These are phyloP conservation scores for Fusarium buxicola DNA, from an alignment of 2,329 filamentous ascomycete genomes.

Conservation along the genomic window DNA sequence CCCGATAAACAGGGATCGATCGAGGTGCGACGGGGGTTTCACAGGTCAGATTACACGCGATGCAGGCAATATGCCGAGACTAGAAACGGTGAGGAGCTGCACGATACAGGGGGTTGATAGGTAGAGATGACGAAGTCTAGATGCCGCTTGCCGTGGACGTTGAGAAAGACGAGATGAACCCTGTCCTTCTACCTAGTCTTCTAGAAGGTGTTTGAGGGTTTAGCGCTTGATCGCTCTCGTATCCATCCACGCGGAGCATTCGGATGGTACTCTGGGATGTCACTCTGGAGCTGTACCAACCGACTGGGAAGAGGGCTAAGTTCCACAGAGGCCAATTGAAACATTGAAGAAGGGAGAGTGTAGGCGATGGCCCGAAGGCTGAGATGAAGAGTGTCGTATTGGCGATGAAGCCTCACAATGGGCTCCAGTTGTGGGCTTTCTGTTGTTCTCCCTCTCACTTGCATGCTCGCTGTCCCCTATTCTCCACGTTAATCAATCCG, in stretches of 20 bases:
- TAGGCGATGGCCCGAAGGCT: slow-evolving; percentile 22
- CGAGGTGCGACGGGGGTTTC: slow-evolving; percentile 10
- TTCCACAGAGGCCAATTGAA: slow-evolving; percentile 12
- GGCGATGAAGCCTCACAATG: slow-evolving; percentile 17
- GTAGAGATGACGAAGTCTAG: slow-evolving; percentile 7
- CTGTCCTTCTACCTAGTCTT: slow-evolving; percentile 19
- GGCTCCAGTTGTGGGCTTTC: slow-evolving; percentile 4
- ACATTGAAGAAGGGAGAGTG: slow-evolving; percentile 12
- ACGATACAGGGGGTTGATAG: slow-evolving; percentile 31
- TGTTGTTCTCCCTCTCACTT: neutral
- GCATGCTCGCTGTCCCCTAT: slow-evolving; percentile 1
- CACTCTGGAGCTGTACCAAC: slow-evolving; percentile 10
- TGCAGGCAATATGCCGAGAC: slow-evolving; percentile 15
- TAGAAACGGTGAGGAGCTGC: slow-evolving; percentile 33
- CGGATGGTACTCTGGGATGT: slow-evolving; percentile 8
- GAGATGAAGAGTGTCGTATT: slow-evolving; percentile 5
- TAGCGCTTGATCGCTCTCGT: slow-evolving; percentile 13
- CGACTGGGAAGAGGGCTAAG: slow-evolving; percentile 25
- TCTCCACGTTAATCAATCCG: neutral
- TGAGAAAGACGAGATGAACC: slow-evolving; percentile 13
- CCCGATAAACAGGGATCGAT: slow-evolving; percentile 26
- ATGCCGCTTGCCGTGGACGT: slow-evolving; percentile 7
- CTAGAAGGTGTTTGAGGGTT: slow-evolving; percentile 19
- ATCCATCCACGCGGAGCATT: neutral
- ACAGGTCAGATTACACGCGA: slow-evolving; percentile 20